These are phyloP conservation scores for Hyaloperonospora arabidopsidis DNA, from an alignment of 352 stramenopile species.

Conservation along the genomic window DNA sequence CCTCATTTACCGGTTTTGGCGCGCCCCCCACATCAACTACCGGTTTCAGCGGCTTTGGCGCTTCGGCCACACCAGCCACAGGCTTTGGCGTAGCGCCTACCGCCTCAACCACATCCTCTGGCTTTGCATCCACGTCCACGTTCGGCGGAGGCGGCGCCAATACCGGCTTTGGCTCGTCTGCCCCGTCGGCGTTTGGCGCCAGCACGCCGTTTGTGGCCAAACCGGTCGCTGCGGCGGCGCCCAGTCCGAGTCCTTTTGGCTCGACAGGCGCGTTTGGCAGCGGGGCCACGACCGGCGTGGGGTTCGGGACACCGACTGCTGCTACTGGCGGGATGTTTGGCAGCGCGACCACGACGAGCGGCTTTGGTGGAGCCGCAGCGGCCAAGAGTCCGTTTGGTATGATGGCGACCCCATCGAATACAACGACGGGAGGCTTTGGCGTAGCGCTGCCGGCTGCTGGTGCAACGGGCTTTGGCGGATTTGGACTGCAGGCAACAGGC, in stretches of 20 bases:
- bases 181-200: slow-evolving; percentile 33
- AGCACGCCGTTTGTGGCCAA: slow-evolving; percentile 52
- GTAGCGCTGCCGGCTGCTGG: slow-evolving; percentile 29
- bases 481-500: slow-evolving; percentile 27
- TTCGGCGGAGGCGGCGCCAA: slow-evolving; percentile 17
- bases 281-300: slow-evolving; percentile 13
- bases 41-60: slow-evolving; percentile 38
- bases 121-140: slow-evolving; percentile 35
- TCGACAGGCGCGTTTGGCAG: slow-evolving; percentile 36
- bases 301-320: slow-evolving; percentile 31
- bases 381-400: slow-evolving; percentile 48
- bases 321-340: slow-evolving; percentile 43
- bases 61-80: slow-evolving; percentile 13
- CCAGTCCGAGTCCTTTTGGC: slow-evolving; percentile 62
- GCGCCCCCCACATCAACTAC: slow-evolving; percentile 17
- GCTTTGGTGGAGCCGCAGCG: slow-evolving; percentile 31
- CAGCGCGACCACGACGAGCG: slow-evolving; percentile 12
- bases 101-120: slow-evolving; percentile 22
- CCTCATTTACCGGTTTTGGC: slow-evolving; percentile 34
- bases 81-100: slow-evolving; percentile 33
- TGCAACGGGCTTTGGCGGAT: slow-evolving; percentile 30
- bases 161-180: slow-evolving; percentile 24
- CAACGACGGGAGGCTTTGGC: slow-evolving; percentile 43
- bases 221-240: slow-evolving; percentile 13
- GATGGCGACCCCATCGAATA: slow-evolving; percentile 10